Evolutionary conservation across 1,284 basidiomycete genomes (phyloP), one percentile per base, ranked within the genome.

Genomic region (Pholiota adiposa): DNA sequence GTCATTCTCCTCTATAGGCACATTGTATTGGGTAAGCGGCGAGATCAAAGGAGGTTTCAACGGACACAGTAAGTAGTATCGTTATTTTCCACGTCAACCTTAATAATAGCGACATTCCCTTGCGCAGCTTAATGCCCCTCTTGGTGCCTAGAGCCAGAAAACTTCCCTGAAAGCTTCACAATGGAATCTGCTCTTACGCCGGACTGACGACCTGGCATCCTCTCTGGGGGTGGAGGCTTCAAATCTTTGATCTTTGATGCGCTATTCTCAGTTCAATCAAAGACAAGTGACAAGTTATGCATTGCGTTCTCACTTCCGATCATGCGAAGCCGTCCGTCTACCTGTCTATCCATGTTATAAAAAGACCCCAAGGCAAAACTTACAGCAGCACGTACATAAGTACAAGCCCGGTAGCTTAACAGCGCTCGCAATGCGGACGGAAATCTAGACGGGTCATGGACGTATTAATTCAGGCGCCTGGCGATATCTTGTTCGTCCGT

Each of bases 171-270:
- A 21, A 23, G n/a, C 40, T 21, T 4, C 11, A 14, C 11, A 46
- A 46, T 25, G 44, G 44, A 46, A 25, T 46, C 44, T 46, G 44
- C 44, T 46, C 44, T n/a, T n/a, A n/a, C n/a, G n/a, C n/a, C n/a
- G n/a, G n/a, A n/a, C n/a, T 46, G 44, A 23, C 44, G 23, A 21
- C 41, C 41, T 31, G 29, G 29, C 29, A 31, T n/a, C n/a, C n/a
- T n/a, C n/a, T 8, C 18, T 41, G 16, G n/a, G 40, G 5, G 19
- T 8, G 19, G 41, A 23, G 4, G 7, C 18, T 12, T 21, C 41
- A 3, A 23, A 43, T 43, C 41, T 43, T 23, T 43, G 44, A 46
- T 16, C 36, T 16, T n/a, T 46, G 44, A 23, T 25, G 21, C 21
- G 12, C 44, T 46, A 21, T 46, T 46, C 25, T 6, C 44, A 38